Base-by-base conservation (phyloP, 2,329 filamentous ascomycete species). In the Xylariaceae sp. region DNA sequence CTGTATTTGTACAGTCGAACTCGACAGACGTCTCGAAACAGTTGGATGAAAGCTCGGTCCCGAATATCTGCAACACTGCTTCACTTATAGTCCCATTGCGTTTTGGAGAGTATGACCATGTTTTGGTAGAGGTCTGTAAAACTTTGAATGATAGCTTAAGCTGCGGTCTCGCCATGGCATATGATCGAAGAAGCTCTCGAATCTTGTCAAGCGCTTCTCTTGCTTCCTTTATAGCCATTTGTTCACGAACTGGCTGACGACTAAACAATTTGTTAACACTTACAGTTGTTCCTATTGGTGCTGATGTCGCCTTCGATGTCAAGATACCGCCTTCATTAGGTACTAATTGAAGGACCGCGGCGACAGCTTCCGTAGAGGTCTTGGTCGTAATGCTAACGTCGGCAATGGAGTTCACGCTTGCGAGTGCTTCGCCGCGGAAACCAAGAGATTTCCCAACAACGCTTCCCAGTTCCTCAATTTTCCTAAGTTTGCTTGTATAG, bases 371-470 rank as follows among this genome's bases (percentile, higher is more conserved):
- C 2, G 77, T 77, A 26, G 81, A 74, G 2, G 83, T 83, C 57
- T 83, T 81, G 3, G 89, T 92, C 11, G 78, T 87, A 44, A 92
- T 73, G 6, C 72, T 74, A 36, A 92, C 72, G 3, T 77, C 75
- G 30, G 83, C 84, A 52, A 90, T 67, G 35, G 81, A 77, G 54
- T 83, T 86, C 53, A 80, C 78, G 67, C 83, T 85, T 32, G 88
- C 86, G 55, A 93, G 73, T 13, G 88, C 88, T 65, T 91, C 83
- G 16, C 89, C 89, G 29, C 89, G 82, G 65, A 92, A 93, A 2
- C 89, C 89, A n/a, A 92, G 77, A 26, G 80, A 86, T 36, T 73
- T 75, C 1, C 81, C 79, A 6, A 81, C 83, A 16, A 86, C 72
- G 1, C 65, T 68, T 44, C 73, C 75, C 30, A 92, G 73, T 43